These are phyloP conservation scores for Psidium friedrichsthalianum DNA, from an alignment of 345 rosid species.

Conservation along the genomic window DNA sequence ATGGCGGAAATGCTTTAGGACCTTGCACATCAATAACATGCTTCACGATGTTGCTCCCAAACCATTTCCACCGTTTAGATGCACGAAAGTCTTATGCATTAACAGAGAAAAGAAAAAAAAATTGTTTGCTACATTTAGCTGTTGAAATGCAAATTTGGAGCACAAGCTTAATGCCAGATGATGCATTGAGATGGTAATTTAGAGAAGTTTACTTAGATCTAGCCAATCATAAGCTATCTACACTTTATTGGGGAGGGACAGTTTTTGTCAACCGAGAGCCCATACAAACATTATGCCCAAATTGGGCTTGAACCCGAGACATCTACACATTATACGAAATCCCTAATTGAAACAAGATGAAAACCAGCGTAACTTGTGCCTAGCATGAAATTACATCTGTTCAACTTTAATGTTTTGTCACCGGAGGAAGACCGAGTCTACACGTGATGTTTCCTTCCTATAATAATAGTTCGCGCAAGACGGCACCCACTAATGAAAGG, in stretches of 20 bases:
- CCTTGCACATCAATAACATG: too few relatives aligned
- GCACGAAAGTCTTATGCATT: not conserved
- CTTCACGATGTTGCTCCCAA: too few relatives aligned
- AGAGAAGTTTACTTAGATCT: not conserved
- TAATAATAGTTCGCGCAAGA: not conserved
- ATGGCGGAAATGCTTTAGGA: too few relatives aligned
- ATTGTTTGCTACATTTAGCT: not conserved
- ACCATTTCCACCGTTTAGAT: too few relatives aligned
- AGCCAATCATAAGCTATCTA: not conserved
- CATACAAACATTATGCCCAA: not conserved
- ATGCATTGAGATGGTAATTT: not conserved
- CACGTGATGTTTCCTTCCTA: not conserved
- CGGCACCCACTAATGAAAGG: not conserved
- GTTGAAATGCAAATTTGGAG: not conserved
- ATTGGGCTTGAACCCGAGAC: not conserved
- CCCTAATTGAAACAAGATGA: not conserved
- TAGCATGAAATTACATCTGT: not conserved
- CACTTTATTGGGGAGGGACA: not conserved
- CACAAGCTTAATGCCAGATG: not conserved
- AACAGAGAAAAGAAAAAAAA: not conserved
- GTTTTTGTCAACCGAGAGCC: not conserved
- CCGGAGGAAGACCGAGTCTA: not conserved
- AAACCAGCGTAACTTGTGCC: not conserved
- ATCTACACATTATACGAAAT: not conserved
- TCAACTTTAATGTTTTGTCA: not conserved